Conservation (phyloP, 331 rosid species). For the Quercus lobata region DNA sequence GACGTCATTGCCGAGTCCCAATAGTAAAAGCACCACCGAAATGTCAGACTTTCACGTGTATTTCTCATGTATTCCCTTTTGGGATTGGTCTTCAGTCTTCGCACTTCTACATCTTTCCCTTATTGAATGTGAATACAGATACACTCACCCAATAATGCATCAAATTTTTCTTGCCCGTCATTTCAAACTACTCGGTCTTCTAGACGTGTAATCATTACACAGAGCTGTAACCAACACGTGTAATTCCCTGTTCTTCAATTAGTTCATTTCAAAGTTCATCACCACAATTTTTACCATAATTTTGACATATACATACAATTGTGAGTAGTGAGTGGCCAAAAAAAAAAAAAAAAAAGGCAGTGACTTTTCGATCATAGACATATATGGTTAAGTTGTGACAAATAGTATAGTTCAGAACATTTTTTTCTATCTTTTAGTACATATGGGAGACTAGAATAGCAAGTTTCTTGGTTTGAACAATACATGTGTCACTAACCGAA, state of each 20-base stretch:
- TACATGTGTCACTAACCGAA: slow-evolving; percentile 32
- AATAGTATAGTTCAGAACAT: too few relatives aligned
- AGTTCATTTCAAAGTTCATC: not conserved
- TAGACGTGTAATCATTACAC: too few relatives aligned
- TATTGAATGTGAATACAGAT: slow-evolving; percentile 1
- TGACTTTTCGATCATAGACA: too few relatives aligned
- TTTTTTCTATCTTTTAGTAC: not conserved
- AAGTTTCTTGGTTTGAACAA: slow-evolving; percentile 3
- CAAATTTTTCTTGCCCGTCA: not conserved
- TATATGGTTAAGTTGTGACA: too few relatives aligned
- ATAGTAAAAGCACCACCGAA: slow-evolving; percentile 40
- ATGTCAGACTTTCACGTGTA: slow-evolving; percentile 69
- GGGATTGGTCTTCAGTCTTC: not conserved
- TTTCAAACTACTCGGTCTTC: not conserved
- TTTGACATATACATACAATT: too few relatives aligned
- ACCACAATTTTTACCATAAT: too few relatives aligned
- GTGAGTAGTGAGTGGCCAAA: too few relatives aligned
- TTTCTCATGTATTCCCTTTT: slow-evolving; percentile 39
- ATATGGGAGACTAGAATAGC: not conserved
- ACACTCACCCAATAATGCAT: not conserved
- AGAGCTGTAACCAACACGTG: too few relatives aligned
- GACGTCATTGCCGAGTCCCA: slow-evolving; percentile 44
- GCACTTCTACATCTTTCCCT: not conserved
- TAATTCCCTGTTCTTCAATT: too few relatives aligned
- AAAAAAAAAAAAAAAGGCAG: too few relatives aligned